Conservation (phyloP, 345 rosid species). For the Psidium guajava region DNA sequence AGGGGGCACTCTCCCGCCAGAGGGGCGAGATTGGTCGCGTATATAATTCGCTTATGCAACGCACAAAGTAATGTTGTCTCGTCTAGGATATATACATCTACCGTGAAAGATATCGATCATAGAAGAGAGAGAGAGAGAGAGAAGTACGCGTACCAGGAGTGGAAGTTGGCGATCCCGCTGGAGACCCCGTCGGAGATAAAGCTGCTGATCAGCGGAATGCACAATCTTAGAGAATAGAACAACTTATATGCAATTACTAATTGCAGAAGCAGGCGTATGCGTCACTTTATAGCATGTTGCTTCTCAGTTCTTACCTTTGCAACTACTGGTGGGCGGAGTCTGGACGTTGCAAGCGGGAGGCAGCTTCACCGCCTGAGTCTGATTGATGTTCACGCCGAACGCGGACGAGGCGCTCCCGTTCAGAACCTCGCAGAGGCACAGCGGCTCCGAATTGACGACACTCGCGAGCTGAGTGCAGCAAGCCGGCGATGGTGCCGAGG, state of each 20-base stretch:
- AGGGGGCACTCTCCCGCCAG: too few species aligned
- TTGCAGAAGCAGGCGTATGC: not conserved
- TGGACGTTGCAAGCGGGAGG: slow-evolving; percentile 18
- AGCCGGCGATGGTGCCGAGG: slow-evolving; percentile 12
- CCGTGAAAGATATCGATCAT: not conserved
- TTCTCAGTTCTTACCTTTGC: slow-evolving; percentile 6
- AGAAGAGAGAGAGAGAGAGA: not conserved
- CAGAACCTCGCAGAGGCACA: slow-evolving; percentile 16
- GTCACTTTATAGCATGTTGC: not conserved
- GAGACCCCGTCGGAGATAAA: not conserved
- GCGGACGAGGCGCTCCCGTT: slow-evolving; percentile 9
- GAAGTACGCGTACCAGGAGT: not conserved
- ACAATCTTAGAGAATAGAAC: not conserved
- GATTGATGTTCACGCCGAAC: slow-evolving; percentile 16
- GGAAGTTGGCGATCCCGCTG: not conserved
- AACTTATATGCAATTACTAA: not conserved
- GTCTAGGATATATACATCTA: not conserved
- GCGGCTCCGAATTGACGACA: slow-evolving; percentile 9
- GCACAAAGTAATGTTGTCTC: not conserved
- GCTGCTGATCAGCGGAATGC: not conserved
- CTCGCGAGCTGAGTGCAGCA: slow-evolving; percentile 17
- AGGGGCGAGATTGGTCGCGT: not conserved
- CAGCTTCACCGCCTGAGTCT: slow-evolving; percentile 20
- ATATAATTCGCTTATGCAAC: not conserved
- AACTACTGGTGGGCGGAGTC: slow-evolving; percentile 9